Base-by-base conservation (phyloP, 2,329 filamentous ascomycete genomes). In the Pestalotiopsis sp. region DNA sequence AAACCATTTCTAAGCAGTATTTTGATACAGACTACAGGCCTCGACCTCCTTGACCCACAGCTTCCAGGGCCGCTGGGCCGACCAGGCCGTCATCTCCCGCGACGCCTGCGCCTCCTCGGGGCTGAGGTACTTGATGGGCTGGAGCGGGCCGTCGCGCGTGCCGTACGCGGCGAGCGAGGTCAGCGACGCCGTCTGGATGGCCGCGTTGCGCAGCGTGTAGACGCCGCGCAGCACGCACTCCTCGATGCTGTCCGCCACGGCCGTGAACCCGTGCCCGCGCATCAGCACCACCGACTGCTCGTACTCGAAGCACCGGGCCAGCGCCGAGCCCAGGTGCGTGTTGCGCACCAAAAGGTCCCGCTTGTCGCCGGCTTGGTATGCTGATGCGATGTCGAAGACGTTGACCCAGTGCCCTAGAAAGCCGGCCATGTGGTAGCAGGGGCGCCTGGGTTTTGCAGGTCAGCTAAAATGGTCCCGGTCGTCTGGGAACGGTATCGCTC, bases 181-280 rank as follows among this genome's bases (percentile, higher is more conserved):
- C 67, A 83, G 69, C 2, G 81, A 80, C 38, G 76, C 76, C 1
- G 78, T 78, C 71, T 83, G 82, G 4, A 82, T 75, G 6, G 71
- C 71, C 1, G 83, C 82, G 68, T 84, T 84, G 68, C 77, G 74
- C 67, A 78, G 74, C 0, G 83, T 83, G 68, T 84, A 84, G 1
- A 85, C 71, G 1, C 80, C 78, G 20, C 79, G 73, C 65, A 79
- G 78, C 6, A 84, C 81, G 2, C 76, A 80, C 63, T 78, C 75
- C 69, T 81, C 74, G 48, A 84, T 79, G 66, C 72, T 76, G 0
- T 70, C 68, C 0, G 76, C 82, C 6, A 78, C 67, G 1, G 78
- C 75, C 1, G 82, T 82, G 70, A 81, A 83, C 2, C 83, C 83
- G 68, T 85, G 82, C 3, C 80, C 77, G 2, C 78, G 74, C 83